phyloP scores from a whole-genome alignment of 805 yeast species.

The Wickerhamomyces silvicola region DNA sequence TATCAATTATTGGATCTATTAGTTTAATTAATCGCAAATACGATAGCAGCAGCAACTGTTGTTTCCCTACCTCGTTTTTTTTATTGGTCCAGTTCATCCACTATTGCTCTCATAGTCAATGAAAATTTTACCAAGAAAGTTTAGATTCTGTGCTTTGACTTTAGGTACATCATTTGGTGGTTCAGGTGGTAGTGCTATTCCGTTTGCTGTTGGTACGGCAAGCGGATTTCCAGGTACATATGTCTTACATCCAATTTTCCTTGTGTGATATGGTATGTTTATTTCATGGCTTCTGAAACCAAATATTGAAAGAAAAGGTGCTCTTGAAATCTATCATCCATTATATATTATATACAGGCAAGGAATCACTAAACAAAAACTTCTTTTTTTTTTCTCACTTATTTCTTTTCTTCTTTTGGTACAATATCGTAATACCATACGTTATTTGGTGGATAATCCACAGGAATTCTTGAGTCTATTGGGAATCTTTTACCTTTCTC shows the following conservation, averaged over 20 bases:
- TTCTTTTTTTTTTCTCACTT: neutral
- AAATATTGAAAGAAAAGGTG: conserved; percentile 31
- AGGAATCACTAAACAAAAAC: neutral
- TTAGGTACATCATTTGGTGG: conserved; percentile 51
- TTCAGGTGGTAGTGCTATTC: conserved; percentile 52
- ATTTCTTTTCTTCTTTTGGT: conserved; percentile 15
- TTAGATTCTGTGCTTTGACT: conserved; percentile 43
- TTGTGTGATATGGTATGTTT: conserved; percentile 32
- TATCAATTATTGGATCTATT: conserved; percentile 33
- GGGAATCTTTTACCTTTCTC: conserved; percentile 64
- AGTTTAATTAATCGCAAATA: conserved; percentile 42
- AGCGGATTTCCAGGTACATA: conserved; percentile 40
- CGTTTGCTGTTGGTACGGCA: conserved; percentile 45
- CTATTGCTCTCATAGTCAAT: conserved; percentile 40
- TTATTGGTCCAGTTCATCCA: conserved; percentile 55
- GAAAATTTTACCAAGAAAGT: conserved; percentile 42
- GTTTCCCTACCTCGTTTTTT: conserved; percentile 42
- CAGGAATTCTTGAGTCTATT: conserved; percentile 79
- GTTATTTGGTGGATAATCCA: conserved; percentile 78
- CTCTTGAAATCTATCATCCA: neutral
- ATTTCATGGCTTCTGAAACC: conserved; percentile 38
- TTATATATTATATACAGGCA: neutral
- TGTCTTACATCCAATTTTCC: conserved; percentile 43
- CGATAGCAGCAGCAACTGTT: conserved; percentile 40
- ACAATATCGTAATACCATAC: conserved; percentile 66